phyloP scores from a whole-genome alignment of 2,329 filamentous ascomycete genomes.

The Metarhizium sp. region DNA sequence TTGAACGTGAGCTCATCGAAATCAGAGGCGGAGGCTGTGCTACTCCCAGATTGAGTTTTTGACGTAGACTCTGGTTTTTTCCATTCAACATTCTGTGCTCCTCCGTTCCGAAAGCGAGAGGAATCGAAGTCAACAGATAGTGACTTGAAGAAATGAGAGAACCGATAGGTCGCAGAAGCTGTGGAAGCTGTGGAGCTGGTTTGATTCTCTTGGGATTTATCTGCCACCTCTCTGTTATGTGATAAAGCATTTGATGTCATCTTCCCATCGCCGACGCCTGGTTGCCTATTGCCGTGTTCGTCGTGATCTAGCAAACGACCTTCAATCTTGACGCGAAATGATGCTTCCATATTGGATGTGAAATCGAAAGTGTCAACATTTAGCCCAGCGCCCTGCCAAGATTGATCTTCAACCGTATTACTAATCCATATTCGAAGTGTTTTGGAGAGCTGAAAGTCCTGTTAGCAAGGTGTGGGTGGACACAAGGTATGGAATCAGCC shows the following conservation, averaged over 20 bases:
- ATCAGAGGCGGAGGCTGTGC: slow-evolving; percentile 53
- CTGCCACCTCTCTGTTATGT: background rate
- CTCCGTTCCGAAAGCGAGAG: slow-evolving; percentile 44
- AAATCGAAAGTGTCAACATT: slow-evolving; percentile 76
- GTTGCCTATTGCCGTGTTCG: slow-evolving; percentile 17
- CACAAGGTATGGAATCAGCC: background rate
- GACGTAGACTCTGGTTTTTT: slow-evolving; percentile 61
- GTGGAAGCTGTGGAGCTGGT: slow-evolving; percentile 17
- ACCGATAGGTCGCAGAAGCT: slow-evolving; percentile 28
- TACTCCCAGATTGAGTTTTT: slow-evolving; percentile 31
- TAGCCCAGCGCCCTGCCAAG: slow-evolving; percentile 69
- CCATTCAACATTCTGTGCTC: slow-evolving; percentile 67
- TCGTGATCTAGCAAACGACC: slow-evolving; percentile 70
- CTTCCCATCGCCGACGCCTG: background rate
- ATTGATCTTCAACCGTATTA: slow-evolving; percentile 89
- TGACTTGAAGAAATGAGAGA: slow-evolving; percentile 77
- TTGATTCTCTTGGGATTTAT: slow-evolving; percentile 39
- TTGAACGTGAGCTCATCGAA: slow-evolving; percentile 92
- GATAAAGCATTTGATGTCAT: background rate
- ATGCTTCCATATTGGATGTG: slow-evolving; percentile 64
- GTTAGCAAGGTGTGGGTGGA: slow-evolving; percentile 5
- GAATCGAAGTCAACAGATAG: slow-evolving; percentile 66
- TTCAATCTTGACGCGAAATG: slow-evolving; percentile 87
- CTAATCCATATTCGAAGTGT: slow-evolving; percentile 90
- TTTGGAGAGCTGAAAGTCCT: slow-evolving; percentile 51